These are phyloP conservation scores for Moesziomyces antarcticus DNA, from an alignment of 1,284 basidiomycete species.

Conservation along the genomic window DNA sequence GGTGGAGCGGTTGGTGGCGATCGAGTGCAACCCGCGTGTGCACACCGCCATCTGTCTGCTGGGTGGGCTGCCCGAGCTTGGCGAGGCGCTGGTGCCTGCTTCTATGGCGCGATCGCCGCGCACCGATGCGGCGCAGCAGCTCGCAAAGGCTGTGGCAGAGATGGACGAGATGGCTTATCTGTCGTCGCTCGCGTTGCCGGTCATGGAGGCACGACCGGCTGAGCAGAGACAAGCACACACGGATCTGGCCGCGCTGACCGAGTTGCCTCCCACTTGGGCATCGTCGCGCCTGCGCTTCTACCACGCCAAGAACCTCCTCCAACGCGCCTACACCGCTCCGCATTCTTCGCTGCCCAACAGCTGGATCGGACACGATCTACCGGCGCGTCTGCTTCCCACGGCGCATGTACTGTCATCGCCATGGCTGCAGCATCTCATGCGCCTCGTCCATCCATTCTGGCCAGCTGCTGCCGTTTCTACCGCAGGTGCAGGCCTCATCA, in stretches of 20 bases:
- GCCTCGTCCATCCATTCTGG: slow-evolving; percentile 30
- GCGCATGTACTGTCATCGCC: not conserved
- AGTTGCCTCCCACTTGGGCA: slow-evolving; percentile 32
- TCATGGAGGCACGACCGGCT: slow-evolving; percentile 24
- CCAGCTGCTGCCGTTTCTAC: not conserved
- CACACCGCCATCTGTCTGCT: slow-evolving; percentile 70
- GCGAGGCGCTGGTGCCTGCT: slow-evolving; percentile 30
- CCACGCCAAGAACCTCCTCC: slow-evolving; percentile 43
- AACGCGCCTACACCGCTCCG: slow-evolving; percentile 28
- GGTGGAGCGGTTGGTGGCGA: slow-evolving; percentile 67
- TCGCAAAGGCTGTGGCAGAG: slow-evolving; percentile 1
- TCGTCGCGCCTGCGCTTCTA: slow-evolving; percentile 26
- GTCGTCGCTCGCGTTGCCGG: slow-evolving; percentile 31
- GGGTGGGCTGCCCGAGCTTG: slow-evolving; percentile 39
- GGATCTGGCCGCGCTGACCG: slow-evolving; percentile 13
- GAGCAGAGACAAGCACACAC: not conserved
- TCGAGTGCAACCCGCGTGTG: slow-evolving; percentile 70
- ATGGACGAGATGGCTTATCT: slow-evolving; percentile 37
- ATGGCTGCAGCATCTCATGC: slow-evolving; percentile 2
- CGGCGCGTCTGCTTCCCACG: slow-evolving; percentile 65
- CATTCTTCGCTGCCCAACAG: slow-evolving; percentile 54
- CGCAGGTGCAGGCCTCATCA: not conserved
- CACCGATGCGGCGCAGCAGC: not conserved
- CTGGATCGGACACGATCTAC: slow-evolving; percentile 69
- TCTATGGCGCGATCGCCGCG: not conserved